These are phyloP conservation scores for Diaporthe sp. DNA, from an alignment of 2,329 filamentous ascomycete genomes.

Conservation along the genomic window DNA sequence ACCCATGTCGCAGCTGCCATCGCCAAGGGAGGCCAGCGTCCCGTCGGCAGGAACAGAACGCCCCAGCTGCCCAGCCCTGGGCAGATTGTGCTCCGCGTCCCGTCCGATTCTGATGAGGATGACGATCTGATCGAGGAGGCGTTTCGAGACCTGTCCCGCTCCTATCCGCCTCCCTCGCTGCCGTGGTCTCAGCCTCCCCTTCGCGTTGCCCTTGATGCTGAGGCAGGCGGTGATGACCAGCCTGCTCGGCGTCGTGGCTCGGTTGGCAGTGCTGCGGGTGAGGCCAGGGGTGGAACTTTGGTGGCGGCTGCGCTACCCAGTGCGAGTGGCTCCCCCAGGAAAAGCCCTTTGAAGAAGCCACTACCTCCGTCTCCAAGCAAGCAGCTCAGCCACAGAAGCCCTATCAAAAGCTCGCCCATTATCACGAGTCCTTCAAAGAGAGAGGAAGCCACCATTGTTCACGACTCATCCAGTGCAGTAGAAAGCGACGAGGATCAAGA, in stretches of 20 bases:
- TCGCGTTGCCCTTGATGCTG: constrained; percentile 6
- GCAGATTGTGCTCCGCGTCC: neutral
- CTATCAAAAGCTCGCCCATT: neutral
- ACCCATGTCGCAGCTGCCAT: constrained; percentile 27
- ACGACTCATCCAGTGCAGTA: neutral
- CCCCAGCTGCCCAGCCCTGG: neutral
- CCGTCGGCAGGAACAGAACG: neutral
- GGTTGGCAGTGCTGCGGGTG: neutral
- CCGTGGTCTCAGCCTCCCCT: constrained; percentile 31
- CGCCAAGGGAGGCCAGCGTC: neutral
- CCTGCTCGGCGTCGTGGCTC: neutral
- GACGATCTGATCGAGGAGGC: constrained; percentile 18
- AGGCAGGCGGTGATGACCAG: neutral
- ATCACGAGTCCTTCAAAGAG: neutral
- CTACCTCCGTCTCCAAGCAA: neutral
- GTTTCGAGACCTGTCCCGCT: constrained; percentile 5
- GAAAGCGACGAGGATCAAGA: neutral
- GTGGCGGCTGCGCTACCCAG: too few species aligned
- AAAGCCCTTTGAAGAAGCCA: neutral
- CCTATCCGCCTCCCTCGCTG: neutral
- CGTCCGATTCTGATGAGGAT: neutral
- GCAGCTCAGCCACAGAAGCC: neutral
- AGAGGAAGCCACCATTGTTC: neutral
- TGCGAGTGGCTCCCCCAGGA: neutral
- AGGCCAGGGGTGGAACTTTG: too few species aligned